A percentile compares a stretch with the other conserved stretches of the same genome.
These are phyloP conservation scores for Baorangia bicolor DNA, from an alignment of 768 basidiomycete species.

Conservation along the genomic window DNA sequence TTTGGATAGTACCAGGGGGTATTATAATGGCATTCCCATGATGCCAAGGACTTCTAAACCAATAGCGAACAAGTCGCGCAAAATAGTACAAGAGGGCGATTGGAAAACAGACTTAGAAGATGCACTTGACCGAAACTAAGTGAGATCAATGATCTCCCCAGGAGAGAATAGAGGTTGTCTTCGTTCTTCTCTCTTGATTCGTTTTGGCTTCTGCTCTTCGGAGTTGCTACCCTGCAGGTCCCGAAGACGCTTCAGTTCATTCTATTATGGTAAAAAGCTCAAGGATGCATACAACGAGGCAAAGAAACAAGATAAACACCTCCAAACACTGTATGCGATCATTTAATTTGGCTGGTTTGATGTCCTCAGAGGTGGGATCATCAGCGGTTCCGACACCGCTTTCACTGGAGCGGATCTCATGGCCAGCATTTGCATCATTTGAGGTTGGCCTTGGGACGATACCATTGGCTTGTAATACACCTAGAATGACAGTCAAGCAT, in stretches of 20 bases:
- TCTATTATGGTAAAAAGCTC: not conserved
- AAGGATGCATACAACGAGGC: not conserved
- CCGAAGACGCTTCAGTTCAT: slow-evolving; percentile 17
- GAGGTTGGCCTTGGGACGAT: slow-evolving; percentile 10
- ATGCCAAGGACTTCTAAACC: not conserved
- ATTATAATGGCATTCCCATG: not conserved
- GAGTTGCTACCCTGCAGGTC: not conserved
- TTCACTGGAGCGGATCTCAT: not conserved
- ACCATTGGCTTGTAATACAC: slow-evolving; percentile 18
- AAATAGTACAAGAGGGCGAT: not conserved
- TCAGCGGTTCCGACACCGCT: not conserved
- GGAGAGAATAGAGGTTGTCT: not conserved
- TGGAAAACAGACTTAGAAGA: no score
- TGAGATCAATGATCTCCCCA: slow-evolving; percentile 19
- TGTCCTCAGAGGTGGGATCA: not conserved
- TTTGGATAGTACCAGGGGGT: not conserved
- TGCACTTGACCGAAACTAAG: slow-evolving; percentile 1
- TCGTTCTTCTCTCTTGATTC: slow-evolving; percentile 14
- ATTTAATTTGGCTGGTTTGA: not conserved
- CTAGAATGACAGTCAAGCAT: slow-evolving; percentile 3
- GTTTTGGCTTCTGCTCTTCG: slow-evolving; percentile 14
- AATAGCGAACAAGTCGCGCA: not conserved
- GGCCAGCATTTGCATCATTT: not conserved
- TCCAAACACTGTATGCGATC: slow-evolving; percentile 7
- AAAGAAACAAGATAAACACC: not conserved